Conservation (phyloP, 73 alveolate genomes). For the Tetrahymena malaccensis region DNA sequence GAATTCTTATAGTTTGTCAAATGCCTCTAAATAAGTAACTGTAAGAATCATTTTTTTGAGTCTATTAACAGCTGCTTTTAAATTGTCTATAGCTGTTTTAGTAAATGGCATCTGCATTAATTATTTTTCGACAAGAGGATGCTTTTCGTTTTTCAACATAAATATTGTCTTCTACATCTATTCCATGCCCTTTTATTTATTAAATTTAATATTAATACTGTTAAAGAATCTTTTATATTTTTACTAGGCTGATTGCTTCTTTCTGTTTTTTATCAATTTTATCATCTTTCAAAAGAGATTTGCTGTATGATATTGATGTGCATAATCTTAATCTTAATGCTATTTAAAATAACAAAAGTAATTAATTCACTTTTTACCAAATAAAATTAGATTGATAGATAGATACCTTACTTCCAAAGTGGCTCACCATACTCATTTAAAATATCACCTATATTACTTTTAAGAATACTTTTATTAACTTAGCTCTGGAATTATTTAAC, state of each 20-base stretch:
- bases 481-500: background rate
- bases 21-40: background rate
- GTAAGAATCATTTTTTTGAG: background rate
- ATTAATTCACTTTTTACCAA: too few species aligned
- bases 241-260: background rate
- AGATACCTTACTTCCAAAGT: background rate
- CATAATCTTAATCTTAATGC: background rate
- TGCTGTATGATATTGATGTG: background rate
- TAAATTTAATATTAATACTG: background rate
- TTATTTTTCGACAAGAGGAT: constrained; percentile 15
- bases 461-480: background rate
- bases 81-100: constrained; percentile 1
- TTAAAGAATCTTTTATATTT: background rate
- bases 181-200: background rate
- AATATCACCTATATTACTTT: background rate
- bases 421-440: background rate
- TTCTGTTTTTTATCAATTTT: background rate
- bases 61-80: background rate
- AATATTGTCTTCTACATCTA: background rate
- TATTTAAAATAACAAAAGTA: background rate
- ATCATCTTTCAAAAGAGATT: background rate
- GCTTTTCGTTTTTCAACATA: background rate
- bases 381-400: background rate
- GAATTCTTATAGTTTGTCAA: background rate
- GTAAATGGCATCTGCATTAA: constrained; percentile 24